Percentiles rank a stretch among this genome's conserved stretches.
phyloP scores from a whole-genome alignment of 2,329 filamentous ascomycete genomes.

The Stenocarpella maydis region DNA sequence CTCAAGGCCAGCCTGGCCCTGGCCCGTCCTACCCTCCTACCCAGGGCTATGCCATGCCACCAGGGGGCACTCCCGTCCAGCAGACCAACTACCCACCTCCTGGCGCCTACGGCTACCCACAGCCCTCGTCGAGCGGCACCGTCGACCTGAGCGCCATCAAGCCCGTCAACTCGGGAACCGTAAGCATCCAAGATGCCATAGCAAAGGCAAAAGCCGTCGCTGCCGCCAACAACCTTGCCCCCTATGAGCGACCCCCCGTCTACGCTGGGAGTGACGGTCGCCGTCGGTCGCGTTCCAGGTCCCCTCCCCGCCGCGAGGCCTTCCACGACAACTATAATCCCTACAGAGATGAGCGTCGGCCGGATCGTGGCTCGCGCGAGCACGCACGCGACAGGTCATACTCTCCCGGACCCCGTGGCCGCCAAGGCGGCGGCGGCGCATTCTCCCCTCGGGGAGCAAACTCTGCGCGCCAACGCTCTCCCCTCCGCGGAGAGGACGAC shows the following conservation, averaged over 20 bases:
- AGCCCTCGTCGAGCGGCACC: constrained; percentile 76
- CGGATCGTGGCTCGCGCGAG: constrained; percentile 63
- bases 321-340: constrained; percentile 82
- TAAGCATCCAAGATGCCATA: constrained; percentile 85
- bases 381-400: constrained; percentile 74
- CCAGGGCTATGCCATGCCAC: constrained; percentile 31
- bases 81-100: constrained; percentile 32
- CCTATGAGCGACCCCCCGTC: constrained; percentile 65
- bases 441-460: constrained; percentile 68
- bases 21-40: constrained; percentile 32
- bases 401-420: constrained; percentile 66
- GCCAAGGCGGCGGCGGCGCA: constrained; percentile 51
- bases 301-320: constrained; percentile 71
- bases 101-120: constrained; percentile 54
- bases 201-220: constrained; percentile 85
- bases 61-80: constrained; percentile 20
- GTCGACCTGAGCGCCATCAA: constrained; percentile 83
- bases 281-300: constrained; percentile 74
- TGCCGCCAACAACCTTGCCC: constrained; percentile 76
- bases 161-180: constrained; percentile 80
- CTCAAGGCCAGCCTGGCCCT: constrained; percentile 34
- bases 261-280: constrained; percentile 57
- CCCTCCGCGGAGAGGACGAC: constrained; percentile 67
- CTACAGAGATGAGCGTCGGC: constrained; percentile 85
- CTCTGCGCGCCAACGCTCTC: constrained; percentile 65